Conservation (phyloP, 495 filamentous ascomycete genomes). For the Lineolata rhizophorae region DNA sequence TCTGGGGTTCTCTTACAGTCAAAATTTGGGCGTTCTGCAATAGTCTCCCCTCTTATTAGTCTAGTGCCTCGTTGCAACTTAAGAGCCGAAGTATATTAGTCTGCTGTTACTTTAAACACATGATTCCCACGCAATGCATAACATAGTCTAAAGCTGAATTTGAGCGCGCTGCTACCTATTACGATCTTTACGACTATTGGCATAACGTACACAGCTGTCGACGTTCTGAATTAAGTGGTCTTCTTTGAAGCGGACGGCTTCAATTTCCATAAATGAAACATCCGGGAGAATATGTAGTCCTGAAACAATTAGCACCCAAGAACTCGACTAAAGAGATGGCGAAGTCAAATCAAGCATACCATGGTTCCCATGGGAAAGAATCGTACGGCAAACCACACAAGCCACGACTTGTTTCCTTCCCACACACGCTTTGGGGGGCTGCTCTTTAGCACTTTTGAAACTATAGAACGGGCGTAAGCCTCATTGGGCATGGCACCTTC, state of each 20-base stretch:
- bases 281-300: background rate
- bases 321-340: too few relatives aligned
- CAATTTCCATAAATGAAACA: background rate
- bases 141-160: too few relatives aligned
- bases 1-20: too few relatives aligned
- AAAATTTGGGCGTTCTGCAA: too few relatives aligned
- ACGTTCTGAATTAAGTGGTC: background rate
- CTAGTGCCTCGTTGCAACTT: too few relatives aligned
- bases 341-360: constrained; percentile 4
- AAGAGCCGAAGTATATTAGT: too few relatives aligned
- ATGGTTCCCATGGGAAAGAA: constrained; percentile 17
- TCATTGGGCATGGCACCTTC: constrained; percentile 28
- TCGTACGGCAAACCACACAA: constrained; percentile 27
- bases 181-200: too few relatives aligned
- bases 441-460: constrained; percentile 26
- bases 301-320: background rate
- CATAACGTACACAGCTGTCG: background rate
- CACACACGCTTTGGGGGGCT: constrained; percentile 30
- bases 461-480: constrained; percentile 33
- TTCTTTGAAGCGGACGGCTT: too few relatives aligned
- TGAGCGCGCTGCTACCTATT: too few relatives aligned
- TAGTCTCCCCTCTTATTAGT: too few relatives aligned
- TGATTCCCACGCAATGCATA: too few relatives aligned
- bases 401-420: constrained; percentile 23
- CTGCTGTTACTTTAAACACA: too few relatives aligned